Evolutionary conservation across 345 rosid genomes (phyloP).

Genomic region (Syzygium grande): DNA sequence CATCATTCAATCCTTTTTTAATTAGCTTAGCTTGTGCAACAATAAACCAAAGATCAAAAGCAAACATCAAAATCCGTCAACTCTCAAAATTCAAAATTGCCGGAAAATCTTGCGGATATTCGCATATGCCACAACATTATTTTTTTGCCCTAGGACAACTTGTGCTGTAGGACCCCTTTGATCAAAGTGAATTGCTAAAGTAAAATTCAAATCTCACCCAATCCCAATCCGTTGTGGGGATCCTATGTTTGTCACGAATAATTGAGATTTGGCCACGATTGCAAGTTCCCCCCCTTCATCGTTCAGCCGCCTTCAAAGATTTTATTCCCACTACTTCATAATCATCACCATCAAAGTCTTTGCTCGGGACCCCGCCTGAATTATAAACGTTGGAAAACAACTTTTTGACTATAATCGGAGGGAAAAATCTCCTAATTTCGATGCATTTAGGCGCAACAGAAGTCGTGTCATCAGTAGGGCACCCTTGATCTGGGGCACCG

Average conservation of each 20-base stretch:
- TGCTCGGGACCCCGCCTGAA: neutral
- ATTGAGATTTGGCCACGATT: neutral
- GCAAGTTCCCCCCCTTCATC: neutral
- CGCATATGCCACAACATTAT: neutral
- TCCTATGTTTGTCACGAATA: neutral
- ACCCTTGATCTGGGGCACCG: too few relatives aligned
- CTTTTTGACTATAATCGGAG: neutral
- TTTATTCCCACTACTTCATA: neutral
- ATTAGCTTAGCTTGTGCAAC: neutral
- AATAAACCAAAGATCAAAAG: neutral
- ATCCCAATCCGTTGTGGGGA: neutral
- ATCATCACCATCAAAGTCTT: neutral
- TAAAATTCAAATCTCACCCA: neutral
- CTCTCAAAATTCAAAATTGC: neutral
- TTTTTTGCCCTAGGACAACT: neutral
- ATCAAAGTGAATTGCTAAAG: neutral
- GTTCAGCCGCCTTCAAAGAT: neutral
- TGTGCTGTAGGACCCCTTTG: neutral
- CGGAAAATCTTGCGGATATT: neutral
- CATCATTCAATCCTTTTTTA: neutral
- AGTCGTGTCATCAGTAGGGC: too few relatives aligned
- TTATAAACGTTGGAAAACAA: too few relatives aligned
- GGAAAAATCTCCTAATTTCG: neutral
- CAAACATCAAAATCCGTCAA: neutral
- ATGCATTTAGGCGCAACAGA: too few relatives aligned